Conservation (phyloP, 805 yeast species). For the Yarrowia sp. region DNA sequence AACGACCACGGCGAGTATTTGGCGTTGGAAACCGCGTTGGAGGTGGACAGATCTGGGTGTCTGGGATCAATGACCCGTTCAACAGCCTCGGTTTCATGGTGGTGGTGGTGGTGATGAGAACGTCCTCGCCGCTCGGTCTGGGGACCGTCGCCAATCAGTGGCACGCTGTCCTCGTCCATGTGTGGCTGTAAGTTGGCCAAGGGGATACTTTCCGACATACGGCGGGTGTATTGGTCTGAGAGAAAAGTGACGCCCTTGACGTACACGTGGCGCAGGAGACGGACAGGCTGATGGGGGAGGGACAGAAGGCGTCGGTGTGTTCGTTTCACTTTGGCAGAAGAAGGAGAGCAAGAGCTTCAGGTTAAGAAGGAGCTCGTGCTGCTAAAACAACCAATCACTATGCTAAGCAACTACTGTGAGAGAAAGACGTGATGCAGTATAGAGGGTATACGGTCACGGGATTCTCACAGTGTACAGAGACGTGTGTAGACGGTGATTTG, state of each 20-base stretch:
- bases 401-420: too few relatives aligned
- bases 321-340: slow-evolving; percentile 9
- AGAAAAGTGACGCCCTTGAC: slow-evolving; percentile 38
- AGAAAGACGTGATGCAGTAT: too few relatives aligned
- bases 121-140: slow-evolving; percentile 2
- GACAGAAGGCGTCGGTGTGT: slow-evolving; percentile 18
- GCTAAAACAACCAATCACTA: too few relatives aligned
- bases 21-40: slow-evolving; percentile 91
- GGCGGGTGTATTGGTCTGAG: slow-evolving; percentile 6
- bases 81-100: slow-evolving; percentile 1
- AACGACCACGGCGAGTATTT: slow-evolving; percentile 89
- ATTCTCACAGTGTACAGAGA: too few relatives aligned
- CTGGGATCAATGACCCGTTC: slow-evolving; percentile 36
- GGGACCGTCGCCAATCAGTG: slow-evolving; percentile 41
- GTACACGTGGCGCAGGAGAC: slow-evolving; percentile 38
- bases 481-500: too few relatives aligned
- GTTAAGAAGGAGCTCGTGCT: too few relatives aligned
- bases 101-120: neutral
- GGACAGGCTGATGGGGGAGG: slow-evolving; percentile 36
- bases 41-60: slow-evolving; percentile 50
- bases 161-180: slow-evolving; percentile 42
- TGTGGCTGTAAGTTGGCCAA: slow-evolving; percentile 38
- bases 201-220: slow-evolving; percentile 38
- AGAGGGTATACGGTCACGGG: too few relatives aligned
- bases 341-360: too few relatives aligned